Percentiles rank a stretch among this genome's conserved stretches.
phyloP scores from a whole-genome alignment of 2,329 filamentous ascomycete genomes.

The Ophiostoma triangulosporum region DNA sequence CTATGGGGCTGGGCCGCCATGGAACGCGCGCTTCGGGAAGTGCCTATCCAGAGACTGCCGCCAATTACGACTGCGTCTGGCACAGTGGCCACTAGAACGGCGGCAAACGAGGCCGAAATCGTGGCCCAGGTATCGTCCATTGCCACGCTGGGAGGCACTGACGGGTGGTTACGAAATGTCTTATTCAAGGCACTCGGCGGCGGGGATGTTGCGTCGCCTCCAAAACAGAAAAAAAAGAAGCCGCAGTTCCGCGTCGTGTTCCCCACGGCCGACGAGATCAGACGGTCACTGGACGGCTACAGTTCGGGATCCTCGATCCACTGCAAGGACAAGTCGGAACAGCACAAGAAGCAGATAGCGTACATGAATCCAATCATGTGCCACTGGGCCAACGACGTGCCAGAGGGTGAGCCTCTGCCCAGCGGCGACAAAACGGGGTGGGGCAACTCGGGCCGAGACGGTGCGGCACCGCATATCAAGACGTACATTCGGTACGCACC shows the following conservation, averaged over 20 bases:
- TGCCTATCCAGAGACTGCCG: constrained; percentile 26
- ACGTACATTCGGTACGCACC: constrained; percentile 55
- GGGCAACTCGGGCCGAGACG: constrained; percentile 47
- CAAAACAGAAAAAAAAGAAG: constrained; percentile 11
- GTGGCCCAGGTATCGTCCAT: constrained; percentile 66
- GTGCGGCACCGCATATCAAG: constrained; percentile 78
- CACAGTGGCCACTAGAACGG: not conserved
- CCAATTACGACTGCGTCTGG: not conserved
- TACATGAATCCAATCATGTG: constrained; percentile 59
- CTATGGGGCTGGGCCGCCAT: constrained; percentile 68
- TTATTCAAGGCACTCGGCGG: constrained; percentile 38
- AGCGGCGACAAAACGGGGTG: constrained; percentile 10
- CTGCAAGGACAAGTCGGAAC: constrained; percentile 55
- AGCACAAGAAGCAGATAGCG: constrained; percentile 59
- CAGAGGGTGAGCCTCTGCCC: constrained; percentile 17
- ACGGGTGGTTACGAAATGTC: constrained; percentile 58
- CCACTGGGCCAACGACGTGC: constrained; percentile 58
- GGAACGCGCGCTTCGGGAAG: constrained; percentile 39
- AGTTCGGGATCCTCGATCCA: constrained; percentile 67
- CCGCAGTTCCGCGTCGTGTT: constrained; percentile 61
- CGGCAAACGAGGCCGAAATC: constrained; percentile 29
- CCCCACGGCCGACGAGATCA: constrained; percentile 67
- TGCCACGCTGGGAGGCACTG: constrained; percentile 57
- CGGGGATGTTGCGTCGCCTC: constrained; percentile 18
- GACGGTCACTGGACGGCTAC: constrained; percentile 66